These are phyloP conservation scores for Vaccinium macrocarpon DNA, from an alignment of 148 eudicot species.

Conservation along the genomic window DNA sequence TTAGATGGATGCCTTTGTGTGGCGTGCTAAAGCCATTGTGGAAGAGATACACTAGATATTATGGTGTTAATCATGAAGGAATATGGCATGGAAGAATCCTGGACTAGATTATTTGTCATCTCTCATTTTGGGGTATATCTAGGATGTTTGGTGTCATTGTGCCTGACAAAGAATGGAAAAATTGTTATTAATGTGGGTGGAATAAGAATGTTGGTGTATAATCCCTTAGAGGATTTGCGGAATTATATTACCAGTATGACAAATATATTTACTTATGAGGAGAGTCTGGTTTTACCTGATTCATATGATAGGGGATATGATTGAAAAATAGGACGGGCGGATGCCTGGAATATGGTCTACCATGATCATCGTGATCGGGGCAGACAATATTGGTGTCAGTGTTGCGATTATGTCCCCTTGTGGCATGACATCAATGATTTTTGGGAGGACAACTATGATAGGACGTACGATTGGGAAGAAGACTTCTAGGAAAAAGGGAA, in stretches of 20 bases:
- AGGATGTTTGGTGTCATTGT: background rate
- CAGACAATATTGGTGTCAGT: background rate
- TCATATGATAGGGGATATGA: background rate
- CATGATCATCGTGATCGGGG: background rate
- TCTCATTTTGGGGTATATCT: background rate
- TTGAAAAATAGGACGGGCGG: background rate
- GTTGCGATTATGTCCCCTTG: background rate
- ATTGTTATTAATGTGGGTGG: background rate
- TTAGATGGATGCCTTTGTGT: constrained; percentile 10
- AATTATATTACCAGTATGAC: background rate
- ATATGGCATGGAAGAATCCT: background rate
- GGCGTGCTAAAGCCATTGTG: background rate
- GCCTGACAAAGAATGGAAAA: background rate
- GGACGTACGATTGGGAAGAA: background rate
- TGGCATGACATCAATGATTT: background rate
- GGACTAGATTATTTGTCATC: background rate
- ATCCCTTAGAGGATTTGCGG: background rate
- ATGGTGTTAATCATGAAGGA: background rate
- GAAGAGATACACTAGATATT: background rate
- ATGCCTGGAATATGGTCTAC: background rate
- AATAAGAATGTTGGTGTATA: background rate
- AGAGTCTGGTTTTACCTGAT: background rate
- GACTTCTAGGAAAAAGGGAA: background rate
- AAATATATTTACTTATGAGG: background rate
- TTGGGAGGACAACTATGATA: background rate